These are phyloP conservation scores for Amesomyces nigricolor DNA, from an alignment of 2,329 filamentous ascomycete species.

Conservation along the genomic window DNA sequence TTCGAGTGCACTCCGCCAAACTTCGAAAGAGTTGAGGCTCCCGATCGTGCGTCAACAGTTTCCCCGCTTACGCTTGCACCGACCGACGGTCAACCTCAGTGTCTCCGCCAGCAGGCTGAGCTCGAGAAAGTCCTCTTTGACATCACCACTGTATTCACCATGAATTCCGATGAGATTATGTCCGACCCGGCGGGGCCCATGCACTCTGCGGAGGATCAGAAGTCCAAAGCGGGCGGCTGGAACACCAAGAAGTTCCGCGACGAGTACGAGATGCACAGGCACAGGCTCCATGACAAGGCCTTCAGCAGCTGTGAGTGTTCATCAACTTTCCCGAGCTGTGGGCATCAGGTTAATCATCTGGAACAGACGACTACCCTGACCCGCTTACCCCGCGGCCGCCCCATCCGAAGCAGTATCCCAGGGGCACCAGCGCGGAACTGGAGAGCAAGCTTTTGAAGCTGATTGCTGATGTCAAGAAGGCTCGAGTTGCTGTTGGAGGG, in stretches of 20 bases:
- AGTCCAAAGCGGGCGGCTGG: conserved; percentile 18
- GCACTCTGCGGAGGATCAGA: not conserved
- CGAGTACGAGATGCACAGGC: conserved; percentile 37
- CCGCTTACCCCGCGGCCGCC: conserved; percentile 38
- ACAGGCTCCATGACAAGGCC: conserved; percentile 39
- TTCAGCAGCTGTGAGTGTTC: conserved; percentile 42
- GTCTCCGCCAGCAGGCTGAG: too few relatives aligned
- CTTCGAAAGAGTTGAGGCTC: too few relatives aligned
- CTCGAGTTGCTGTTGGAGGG: not conserved
- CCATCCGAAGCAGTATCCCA: conserved; percentile 21
- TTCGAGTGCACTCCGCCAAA: too few relatives aligned
- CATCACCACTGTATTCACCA: not conserved
- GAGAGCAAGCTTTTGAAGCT: conserved; percentile 37
- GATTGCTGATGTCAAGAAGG: conserved; percentile 30
- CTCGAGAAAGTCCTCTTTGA: too few relatives aligned
- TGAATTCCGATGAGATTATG: conserved; percentile 26
- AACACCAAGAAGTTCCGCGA: conserved; percentile 36
- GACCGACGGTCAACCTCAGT: too few relatives aligned
- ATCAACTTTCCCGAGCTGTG: not conserved
- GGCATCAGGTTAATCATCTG: too few relatives aligned
- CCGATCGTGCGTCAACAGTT: too few relatives aligned
- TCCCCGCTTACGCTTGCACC: too few relatives aligned
- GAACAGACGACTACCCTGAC: conserved; percentile 39
- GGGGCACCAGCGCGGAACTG: conserved; percentile 29
- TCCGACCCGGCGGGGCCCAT: conserved; percentile 12